Percentiles rank a stretch among this genome's conserved stretches.
Conservation (phyloP, 192 early-diverging fungal species). For the Thoreauomyces humboldtii region DNA sequence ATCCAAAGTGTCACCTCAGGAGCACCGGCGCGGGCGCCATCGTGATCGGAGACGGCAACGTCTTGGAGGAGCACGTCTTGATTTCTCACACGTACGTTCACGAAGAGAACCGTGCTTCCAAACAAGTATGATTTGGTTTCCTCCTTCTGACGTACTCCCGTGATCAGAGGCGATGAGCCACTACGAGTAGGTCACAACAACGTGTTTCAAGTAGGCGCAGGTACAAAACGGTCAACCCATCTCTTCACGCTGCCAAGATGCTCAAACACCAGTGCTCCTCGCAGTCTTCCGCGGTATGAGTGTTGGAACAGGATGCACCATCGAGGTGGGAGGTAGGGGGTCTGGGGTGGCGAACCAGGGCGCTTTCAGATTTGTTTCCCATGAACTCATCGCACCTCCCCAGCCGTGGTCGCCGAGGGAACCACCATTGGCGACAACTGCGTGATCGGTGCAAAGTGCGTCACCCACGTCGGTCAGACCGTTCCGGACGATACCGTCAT, state of each 20-base stretch:
- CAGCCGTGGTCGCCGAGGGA: slow-evolving; percentile 54
- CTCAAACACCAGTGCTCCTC: slow-evolving; percentile 36
- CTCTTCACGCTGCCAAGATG: too few species aligned
- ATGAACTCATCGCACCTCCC: background rate
- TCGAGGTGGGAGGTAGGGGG: slow-evolving; percentile 63
- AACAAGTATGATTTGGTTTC: too few species aligned
- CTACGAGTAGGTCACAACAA: slow-evolving; percentile 71
- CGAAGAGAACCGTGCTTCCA: too few species aligned
- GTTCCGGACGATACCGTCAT: slow-evolving; percentile 66
- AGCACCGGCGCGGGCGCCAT: slow-evolving; percentile 63
- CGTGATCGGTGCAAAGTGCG: slow-evolving; percentile 68
- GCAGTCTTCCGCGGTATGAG: slow-evolving; percentile 62
- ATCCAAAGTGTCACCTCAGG: slow-evolving; percentile 69
- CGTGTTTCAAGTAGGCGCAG: slow-evolving; percentile 69
- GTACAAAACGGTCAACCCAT: too few species aligned
- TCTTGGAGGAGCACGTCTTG: slow-evolving; percentile 70
- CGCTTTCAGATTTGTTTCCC: background rate
- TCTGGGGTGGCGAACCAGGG: background rate
- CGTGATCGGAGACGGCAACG: slow-evolving; percentile 68
- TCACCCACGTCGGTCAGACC: slow-evolving; percentile 56
- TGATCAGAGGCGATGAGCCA: slow-evolving; percentile 24
- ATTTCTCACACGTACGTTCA: slow-evolving; percentile 29
- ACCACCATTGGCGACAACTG: slow-evolving; percentile 65
- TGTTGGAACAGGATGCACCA: slow-evolving; percentile 62
- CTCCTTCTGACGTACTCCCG: too few species aligned